Conservation (phyloP, 805 yeast genomes). For the Hanseniaspora clermontiae region DNA sequence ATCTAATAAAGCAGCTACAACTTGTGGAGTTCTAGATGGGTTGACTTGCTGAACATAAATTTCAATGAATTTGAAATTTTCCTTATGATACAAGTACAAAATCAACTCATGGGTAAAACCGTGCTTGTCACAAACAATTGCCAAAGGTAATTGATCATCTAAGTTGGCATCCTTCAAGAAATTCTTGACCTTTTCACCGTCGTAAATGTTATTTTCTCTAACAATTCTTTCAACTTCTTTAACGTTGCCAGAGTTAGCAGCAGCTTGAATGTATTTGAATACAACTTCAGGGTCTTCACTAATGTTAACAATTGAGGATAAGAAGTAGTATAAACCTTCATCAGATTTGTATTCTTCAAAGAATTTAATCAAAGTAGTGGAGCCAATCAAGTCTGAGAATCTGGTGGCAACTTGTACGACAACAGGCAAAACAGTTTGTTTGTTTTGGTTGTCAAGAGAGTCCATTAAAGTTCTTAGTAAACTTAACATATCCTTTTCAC, state of each 20-base stretch:
- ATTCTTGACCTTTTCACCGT: conserved; percentile 95
- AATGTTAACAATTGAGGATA: conserved; percentile 83
- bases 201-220: conserved; percentile 84
- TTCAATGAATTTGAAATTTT: conserved; percentile 91
- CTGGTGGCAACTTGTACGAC: conserved; percentile 94
- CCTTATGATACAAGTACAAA: conserved; percentile 85
- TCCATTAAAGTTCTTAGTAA: conserved; percentile 79
- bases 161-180: conserved; percentile 87
- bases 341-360: conserved; percentile 86
- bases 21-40: conserved; percentile 92
- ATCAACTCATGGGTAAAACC: conserved; percentile 86
- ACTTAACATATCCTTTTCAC: conserved; percentile 82
- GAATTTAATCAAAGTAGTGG: conserved; percentile 68
- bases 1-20: conserved; percentile 87
- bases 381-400: conserved; percentile 85
- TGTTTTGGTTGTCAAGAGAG: conserved; percentile 64
- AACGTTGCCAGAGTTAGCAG: conserved; percentile 77
- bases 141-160: conserved; percentile 90
- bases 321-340: conserved; percentile 90
- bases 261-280: conserved; percentile 88
- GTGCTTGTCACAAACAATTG: conserved; percentile 89
- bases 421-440: conserved; percentile 44
- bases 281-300: conserved; percentile 93
- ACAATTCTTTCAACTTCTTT: conserved; percentile 94
- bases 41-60: conserved; percentile 96